phyloP scores from a whole-genome alignment of 495 filamentous ascomycete genomes.

The Sabuloglossum arenarium region DNA sequence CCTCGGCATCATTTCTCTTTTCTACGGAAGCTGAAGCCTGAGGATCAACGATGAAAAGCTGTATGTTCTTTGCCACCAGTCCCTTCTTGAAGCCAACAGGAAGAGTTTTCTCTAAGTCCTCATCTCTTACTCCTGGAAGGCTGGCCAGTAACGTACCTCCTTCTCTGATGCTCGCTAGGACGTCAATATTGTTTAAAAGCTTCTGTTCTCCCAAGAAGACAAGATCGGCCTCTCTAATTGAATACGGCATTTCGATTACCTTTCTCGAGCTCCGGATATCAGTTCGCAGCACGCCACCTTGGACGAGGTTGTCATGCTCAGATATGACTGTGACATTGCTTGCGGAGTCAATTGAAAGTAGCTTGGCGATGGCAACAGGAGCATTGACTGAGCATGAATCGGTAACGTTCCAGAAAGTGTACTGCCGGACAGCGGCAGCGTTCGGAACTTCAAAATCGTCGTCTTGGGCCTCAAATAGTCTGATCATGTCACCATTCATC shows the following conservation, averaged over 20 bases:
- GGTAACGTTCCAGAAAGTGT: constrained; percentile 85
- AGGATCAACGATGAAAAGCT: constrained; percentile 56
- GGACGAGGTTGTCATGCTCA: constrained; percentile 64
- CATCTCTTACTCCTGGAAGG: constrained; percentile 57
- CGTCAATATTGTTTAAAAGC: constrained; percentile 52
- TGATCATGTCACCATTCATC: constrained; percentile 19
- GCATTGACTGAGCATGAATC: constrained; percentile 43
- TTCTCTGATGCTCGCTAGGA: constrained; percentile 46
- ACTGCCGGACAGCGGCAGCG: constrained; percentile 41
- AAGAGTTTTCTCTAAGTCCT: constrained; percentile 79
- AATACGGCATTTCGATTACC: constrained; percentile 63
- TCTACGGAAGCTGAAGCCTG: constrained; percentile 38
- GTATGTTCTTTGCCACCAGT: constrained; percentile 41
- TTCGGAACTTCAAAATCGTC: constrained; percentile 27
- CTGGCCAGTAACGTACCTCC: constrained; percentile 55
- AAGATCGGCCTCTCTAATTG: constrained; percentile 58
- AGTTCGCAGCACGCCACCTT: constrained; percentile 65
- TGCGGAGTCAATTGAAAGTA: constrained; percentile 52
- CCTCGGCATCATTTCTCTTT: constrained; percentile 31
- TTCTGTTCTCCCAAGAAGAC: constrained; percentile 58
- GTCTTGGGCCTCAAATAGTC: constrained; percentile 17
- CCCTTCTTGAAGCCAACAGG: constrained; percentile 40
- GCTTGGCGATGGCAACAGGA: constrained; percentile 41
- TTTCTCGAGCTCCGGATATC: constrained; percentile 72
- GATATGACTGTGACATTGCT: constrained; percentile 59